Evolutionary conservation across 495 filamentous ascomycete genomes (phyloP).

Genomic region (Parachaetomium inaequale): DNA sequence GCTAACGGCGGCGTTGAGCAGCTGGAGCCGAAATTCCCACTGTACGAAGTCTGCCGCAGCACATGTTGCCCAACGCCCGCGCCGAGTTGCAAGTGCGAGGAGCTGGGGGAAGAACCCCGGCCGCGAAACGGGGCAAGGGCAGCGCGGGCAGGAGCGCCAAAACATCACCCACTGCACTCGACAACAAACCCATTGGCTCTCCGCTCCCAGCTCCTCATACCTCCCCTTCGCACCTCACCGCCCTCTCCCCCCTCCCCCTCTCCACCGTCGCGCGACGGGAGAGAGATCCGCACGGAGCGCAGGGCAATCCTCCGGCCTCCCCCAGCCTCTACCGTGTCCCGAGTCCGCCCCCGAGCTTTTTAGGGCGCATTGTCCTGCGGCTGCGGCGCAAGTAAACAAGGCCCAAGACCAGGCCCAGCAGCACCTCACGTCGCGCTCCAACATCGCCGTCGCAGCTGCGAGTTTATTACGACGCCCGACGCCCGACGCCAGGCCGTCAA

Average conservation of each 20-base stretch:
- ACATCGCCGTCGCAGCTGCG: slow-evolving; percentile 10
- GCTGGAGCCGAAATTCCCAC: slow-evolving; percentile 16
- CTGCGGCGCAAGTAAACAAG: slow-evolving; percentile 29
- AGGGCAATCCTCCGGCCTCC: neutral
- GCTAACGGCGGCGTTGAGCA: slow-evolving; percentile 10
- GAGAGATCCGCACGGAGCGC: slow-evolving; percentile 8
- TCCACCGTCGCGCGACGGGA: slow-evolving; percentile 8
- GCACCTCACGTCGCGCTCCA: slow-evolving; percentile 8
- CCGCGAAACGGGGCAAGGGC: neutral
- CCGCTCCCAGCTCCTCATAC: slow-evolving; percentile 6
- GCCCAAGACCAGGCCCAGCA: neutral
- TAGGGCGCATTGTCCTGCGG: slow-evolving; percentile 26
- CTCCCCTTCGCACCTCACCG: slow-evolving; percentile 15
- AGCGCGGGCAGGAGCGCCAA: neutral
- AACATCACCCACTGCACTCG: neutral
- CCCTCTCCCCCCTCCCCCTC: slow-evolving; percentile 7
- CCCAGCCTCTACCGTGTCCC: slow-evolving; percentile 16
- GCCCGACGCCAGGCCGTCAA: slow-evolving; percentile 12
- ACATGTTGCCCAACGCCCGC: slow-evolving; percentile 7
- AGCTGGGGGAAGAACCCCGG: neutral
- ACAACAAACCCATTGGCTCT: slow-evolving; percentile 18
- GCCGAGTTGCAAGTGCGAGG: neutral
- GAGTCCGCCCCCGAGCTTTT: slow-evolving; percentile 2
- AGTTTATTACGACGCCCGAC: too few species aligned
- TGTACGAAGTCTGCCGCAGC: slow-evolving; percentile 5